Percentiles rank a stretch among this genome's conserved stretches.
Evolutionary conservation across 495 filamentous ascomycete species (phyloP).

Genomic region (Lophium mytilinum): DNA sequence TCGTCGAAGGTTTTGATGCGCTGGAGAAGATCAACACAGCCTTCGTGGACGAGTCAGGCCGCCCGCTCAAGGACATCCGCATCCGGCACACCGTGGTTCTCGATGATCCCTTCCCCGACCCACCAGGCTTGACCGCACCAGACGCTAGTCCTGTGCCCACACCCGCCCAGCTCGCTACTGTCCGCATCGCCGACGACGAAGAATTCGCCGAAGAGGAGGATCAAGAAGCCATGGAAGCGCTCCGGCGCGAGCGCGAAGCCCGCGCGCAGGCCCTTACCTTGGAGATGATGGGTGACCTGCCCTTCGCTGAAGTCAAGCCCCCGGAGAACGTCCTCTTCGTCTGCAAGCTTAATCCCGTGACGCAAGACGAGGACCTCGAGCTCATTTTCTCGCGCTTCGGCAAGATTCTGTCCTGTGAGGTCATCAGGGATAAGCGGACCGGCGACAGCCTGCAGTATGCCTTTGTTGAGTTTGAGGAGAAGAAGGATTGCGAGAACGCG

Average conservation of each 20-base stretch:
- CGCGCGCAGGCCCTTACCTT: slow-evolving; percentile 89
- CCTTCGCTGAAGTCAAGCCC: slow-evolving; percentile 95
- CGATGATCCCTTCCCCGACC: slow-evolving; percentile 83
- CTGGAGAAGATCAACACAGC: slow-evolving; percentile 88
- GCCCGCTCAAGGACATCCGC: slow-evolving; percentile 83
- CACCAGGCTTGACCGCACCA: slow-evolving; percentile 63
- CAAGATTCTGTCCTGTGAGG: slow-evolving; percentile 89
- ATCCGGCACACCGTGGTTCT: slow-evolving; percentile 85
- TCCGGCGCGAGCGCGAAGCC: slow-evolving; percentile 81
- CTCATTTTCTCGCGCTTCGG: slow-evolving; percentile 96
- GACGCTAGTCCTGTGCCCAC: slow-evolving; percentile 73
- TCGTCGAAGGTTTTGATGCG: slow-evolving; percentile 87
- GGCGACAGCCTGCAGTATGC: slow-evolving; percentile 95
- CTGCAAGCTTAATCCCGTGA: slow-evolving; percentile 97
- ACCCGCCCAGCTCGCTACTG: slow-evolving; percentile 79
- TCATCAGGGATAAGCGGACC: slow-evolving; percentile 89
- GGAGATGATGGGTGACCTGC: slow-evolving; percentile 96
- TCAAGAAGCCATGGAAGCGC: slow-evolving; percentile 68
- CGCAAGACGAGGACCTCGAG: slow-evolving; percentile 87
- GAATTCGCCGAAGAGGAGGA: slow-evolving; percentile 67
- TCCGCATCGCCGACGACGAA: slow-evolving; percentile 86
- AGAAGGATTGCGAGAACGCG: slow-evolving; percentile 85
- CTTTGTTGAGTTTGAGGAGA: slow-evolving; percentile 93
- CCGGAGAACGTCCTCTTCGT: slow-evolving; percentile 97
- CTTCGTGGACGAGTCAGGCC: slow-evolving; percentile 74